Base-by-base conservation (phyloP, 495 filamentous ascomycete genomes). In the Halenospora varia region DNA sequence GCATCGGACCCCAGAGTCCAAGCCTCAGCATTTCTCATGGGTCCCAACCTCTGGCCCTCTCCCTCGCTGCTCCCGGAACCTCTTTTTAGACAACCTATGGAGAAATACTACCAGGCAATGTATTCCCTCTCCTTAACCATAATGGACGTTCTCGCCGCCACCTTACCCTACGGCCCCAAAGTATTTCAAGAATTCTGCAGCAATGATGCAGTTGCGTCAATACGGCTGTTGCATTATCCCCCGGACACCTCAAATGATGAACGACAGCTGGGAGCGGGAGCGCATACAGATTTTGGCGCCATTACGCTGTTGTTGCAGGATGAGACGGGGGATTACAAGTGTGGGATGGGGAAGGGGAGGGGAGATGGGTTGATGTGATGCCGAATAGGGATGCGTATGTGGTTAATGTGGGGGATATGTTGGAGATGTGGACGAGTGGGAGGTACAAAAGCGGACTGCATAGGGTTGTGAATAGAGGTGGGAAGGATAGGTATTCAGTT, bases 241-340 rank as follows among this genome's bases (percentile, higher is more conserved):
- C 66, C 73, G 0, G 76, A 79, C 56, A 62, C 68, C 9, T 64
- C 58, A 4, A 54, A 71, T 68, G 51, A 62, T 61, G 19, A 59
- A 23, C 17, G 58, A 53, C 59, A 61, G 56, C 48, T 64, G 40
- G 29, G 74, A 62, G 51, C 47, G 18, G 76, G 75, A 10, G 76
- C 76, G 0, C 76, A 79, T 51, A 78, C 71, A 1, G 75, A 78
- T 61, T 77, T 72, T 55, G 72, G 72, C n/a, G 69, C 61, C 1
- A 58, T 79, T 1, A 77, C 74, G 0, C 66, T 77, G 0, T 64
- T 77, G 0, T 57, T 76, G 2, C 70, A 76, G 49, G 64, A 71
- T 55, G 49, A 66, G 6, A 63, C 56, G 25, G 67, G 22, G 76
- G 44, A 53, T 73, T 54, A 10, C 69, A 75, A 72, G 57, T 78